These are phyloP conservation scores for Trichocomaceae sp. DNA, from an alignment of 2,329 filamentous ascomycete species.

Conservation along the genomic window DNA sequence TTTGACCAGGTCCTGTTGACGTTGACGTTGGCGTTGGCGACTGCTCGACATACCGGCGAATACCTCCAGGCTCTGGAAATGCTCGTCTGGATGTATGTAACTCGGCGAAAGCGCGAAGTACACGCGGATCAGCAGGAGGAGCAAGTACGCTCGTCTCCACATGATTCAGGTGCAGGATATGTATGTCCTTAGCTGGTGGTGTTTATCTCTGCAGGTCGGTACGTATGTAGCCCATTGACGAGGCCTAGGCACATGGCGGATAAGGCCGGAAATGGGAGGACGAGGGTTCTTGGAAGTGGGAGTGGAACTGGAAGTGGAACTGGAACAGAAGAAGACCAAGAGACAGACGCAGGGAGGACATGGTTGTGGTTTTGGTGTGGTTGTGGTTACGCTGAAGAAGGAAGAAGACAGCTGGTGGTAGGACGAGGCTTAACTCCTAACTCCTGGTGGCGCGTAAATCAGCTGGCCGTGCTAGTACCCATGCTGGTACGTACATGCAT, in stretches of 20 bases:
- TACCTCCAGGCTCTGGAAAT: constrained; percentile 96
- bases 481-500: too few species aligned
- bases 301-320: too few species aligned
- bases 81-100: constrained; percentile 97
- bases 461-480: too few species aligned
- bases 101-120: constrained; percentile 93
- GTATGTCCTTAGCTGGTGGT: neutral
- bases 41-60: constrained; percentile 70
- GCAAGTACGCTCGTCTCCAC: constrained; percentile 86
- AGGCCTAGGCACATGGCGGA: neutral
- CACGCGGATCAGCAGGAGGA: constrained; percentile 77
- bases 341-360: neutral
- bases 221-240: neutral
- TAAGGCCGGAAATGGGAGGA: neutral
- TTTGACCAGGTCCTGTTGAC: neutral
- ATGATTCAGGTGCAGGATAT: constrained; percentile 43
- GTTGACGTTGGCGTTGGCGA: too few species aligned
- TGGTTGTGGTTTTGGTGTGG: neutral
- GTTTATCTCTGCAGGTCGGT: neutral
- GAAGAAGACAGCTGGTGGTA: neutral
- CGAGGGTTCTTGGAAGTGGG: neutral
- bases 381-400: neutral
- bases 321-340: neutral
- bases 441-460: too few species aligned
- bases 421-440: neutral